Conservation (phyloP, 179 eudicot species). For the Gypsophila paniculata region DNA sequence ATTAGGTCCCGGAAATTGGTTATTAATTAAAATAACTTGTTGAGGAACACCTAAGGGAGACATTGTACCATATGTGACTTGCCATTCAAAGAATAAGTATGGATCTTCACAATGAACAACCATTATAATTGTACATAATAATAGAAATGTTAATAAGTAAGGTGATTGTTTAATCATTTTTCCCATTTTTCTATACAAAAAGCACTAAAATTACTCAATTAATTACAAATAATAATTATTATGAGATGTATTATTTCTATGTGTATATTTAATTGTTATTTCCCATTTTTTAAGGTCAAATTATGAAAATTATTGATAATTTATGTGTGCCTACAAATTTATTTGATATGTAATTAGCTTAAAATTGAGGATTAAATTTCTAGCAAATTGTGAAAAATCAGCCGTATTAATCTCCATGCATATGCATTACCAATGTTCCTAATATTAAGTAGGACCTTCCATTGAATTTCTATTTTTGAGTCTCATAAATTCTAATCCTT, state of each 20-base stretch:
- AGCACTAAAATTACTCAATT: neutral
- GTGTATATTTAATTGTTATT: neutral
- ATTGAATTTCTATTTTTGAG: slow-evolving; percentile 26
- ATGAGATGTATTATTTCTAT: neutral
- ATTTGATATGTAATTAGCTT: neutral
- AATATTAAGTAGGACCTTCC: slow-evolving; percentile 26
- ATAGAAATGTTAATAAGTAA: slow-evolving; percentile 9
- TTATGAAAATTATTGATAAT: slow-evolving; percentile 5
- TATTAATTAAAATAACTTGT: slow-evolving; percentile 55
- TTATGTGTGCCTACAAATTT: neutral
- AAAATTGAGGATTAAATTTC: neutral
- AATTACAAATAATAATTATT: too few species aligned
- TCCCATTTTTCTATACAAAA: slow-evolving; percentile 16
- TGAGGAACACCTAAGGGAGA: slow-evolving; percentile 64
- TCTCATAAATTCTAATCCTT: slow-evolving; percentile 9
- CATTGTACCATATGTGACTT: slow-evolving; percentile 50
- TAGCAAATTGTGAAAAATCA: slow-evolving; percentile 13
- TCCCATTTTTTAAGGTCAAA: neutral
- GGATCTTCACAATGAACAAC: slow-evolving; percentile 49
- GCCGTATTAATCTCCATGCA: slow-evolving; percentile 17
- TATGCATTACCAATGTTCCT: slow-evolving; percentile 23
- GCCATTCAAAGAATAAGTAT: slow-evolving; percentile 42
- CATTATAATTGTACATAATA: slow-evolving; percentile 13
- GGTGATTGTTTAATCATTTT: neutral
- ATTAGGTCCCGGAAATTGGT: slow-evolving; percentile 49